These are phyloP conservation scores for Aphanomyces cochlioides DNA, from an alignment of 352 stramenopile genomes.

Conservation along the genomic window DNA sequence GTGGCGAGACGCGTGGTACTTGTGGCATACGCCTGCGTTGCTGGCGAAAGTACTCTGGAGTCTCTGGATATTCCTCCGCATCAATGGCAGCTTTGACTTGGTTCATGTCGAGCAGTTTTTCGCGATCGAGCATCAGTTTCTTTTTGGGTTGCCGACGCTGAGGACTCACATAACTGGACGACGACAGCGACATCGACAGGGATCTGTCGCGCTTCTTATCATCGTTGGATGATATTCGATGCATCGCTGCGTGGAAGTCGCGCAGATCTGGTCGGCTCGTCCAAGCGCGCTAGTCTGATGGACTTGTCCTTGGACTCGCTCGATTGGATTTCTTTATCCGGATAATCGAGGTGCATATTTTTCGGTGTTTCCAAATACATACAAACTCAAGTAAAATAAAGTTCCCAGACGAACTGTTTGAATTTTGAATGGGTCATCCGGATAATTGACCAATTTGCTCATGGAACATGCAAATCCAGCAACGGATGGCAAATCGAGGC, in stretches of 20 bases:
- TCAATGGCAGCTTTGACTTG: not conserved
- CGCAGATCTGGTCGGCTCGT: not conserved
- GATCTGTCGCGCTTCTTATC: slow-evolving; percentile 20
- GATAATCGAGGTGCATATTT: no score
- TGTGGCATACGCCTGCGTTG: slow-evolving; percentile 8
- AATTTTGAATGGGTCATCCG: not conserved
- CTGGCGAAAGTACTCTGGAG: slow-evolving; percentile 16
- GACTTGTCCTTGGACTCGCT: no score
- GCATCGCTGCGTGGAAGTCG: not conserved
- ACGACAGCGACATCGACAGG: slow-evolving; percentile 16
- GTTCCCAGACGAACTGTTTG: not conserved
- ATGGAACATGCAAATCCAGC: not conserved
- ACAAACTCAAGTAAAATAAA: not conserved
- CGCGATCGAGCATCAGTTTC: slow-evolving; percentile 16
- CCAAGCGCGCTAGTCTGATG: no score
- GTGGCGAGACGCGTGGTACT: slow-evolving; percentile 4
- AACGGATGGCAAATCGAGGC: no score
- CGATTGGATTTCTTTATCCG: no score
- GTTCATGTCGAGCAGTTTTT: slow-evolving; percentile 5
- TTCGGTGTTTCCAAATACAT: no score
- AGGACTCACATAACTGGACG: slow-evolving; percentile 19
- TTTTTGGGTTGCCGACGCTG: slow-evolving; percentile 18
- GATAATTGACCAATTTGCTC: not conserved
- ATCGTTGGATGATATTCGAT: slow-evolving; percentile 10
- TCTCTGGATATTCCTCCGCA: slow-evolving; percentile 5